phyloP scores from a whole-genome alignment of 192 early-diverging fungal species.

The Mortierella antarctica region DNA sequence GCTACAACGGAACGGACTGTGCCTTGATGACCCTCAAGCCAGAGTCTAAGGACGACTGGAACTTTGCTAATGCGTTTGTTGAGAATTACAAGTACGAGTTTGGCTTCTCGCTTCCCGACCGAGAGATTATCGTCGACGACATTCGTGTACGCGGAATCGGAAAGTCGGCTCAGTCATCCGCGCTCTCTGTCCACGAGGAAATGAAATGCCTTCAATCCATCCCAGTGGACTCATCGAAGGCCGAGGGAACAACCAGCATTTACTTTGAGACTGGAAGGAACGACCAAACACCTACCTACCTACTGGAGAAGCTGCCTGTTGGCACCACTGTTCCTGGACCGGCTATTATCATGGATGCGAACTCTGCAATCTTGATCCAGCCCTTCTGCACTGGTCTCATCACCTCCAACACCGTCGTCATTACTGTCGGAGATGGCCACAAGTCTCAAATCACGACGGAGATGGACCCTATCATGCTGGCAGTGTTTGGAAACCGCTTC shows the following conservation, averaged over 20 bases:
- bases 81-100: conserved; percentile 90
- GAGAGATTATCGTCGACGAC: conserved; percentile 89
- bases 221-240: conserved; percentile 27
- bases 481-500: conserved; percentile 95
- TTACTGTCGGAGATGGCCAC: conserved; percentile 59
- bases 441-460: conserved; percentile 60
- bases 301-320: conserved; percentile 67
- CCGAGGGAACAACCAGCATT: conserved; percentile 62
- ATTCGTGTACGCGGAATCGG: conserved; percentile 92
- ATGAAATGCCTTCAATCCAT: conserved; percentile 26
- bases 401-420: conserved; percentile 74
- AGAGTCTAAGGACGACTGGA: conserved; percentile 58
- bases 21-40: conserved; percentile 90
- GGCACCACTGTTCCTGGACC: conserved; percentile 86
- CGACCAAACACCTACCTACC: conserved; percentile 76
- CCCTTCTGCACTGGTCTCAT: conserved; percentile 81
- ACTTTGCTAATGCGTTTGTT: conserved; percentile 77
- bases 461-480: conserved; percentile 90
- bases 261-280: conserved; percentile 84
- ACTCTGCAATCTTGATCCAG: conserved; percentile 89
- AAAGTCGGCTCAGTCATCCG: conserved; percentile 39
- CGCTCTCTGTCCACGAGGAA: conserved; percentile 58
- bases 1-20: conserved; percentile 94
- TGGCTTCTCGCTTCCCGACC: conserved; percentile 89
- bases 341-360: conserved; percentile 90